phyloP scores from a whole-genome alignment of 2,329 filamentous ascomycete species.

The Aureobasidium vineae region DNA sequence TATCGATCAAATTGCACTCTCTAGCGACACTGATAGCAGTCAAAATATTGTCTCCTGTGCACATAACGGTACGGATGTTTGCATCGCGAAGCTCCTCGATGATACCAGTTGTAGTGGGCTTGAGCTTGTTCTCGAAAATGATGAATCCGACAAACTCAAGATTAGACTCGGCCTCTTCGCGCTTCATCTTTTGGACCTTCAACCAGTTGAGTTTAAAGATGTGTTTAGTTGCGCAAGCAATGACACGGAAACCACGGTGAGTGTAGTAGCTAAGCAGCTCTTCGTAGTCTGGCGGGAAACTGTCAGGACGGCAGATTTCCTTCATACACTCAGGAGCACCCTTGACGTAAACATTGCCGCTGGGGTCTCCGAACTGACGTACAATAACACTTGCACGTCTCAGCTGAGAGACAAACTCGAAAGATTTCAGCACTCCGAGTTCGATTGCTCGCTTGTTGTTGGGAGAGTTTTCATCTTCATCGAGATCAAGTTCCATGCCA shows the following conservation, averaged over 20 bases:
- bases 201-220: conserved; percentile 88
- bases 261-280: conserved; percentile 88
- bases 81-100: conserved; percentile 79
- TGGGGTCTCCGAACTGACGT: conserved; percentile 78
- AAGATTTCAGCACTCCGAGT: conserved; percentile 83
- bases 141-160: conserved; percentile 95
- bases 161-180: conserved; percentile 76
- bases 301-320: conserved; percentile 82
- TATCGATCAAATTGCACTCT: conserved; percentile 81
- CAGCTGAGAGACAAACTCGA: conserved; percentile 93
- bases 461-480: conserved; percentile 48
- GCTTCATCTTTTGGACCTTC: conserved; percentile 90
- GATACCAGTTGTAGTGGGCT: conserved; percentile 77
- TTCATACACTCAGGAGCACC: conserved; percentile 96
- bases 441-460: conserved; percentile 62
- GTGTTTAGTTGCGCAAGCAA: conserved; percentile 89
- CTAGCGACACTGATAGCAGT: conserved; percentile 94
- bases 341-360: conserved; percentile 89
- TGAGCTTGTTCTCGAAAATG: conserved; percentile 98
- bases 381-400: conserved; percentile 91
- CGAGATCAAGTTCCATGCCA: conserved; percentile 57
- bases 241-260: conserved; percentile 93
- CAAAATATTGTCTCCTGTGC: conserved; percentile 95
- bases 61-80: conserved; percentile 89
- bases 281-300: conserved; percentile 85